Evolutionary conservation across 805 yeast species (phyloP).

Genomic region (Starmerella sp.): DNA sequence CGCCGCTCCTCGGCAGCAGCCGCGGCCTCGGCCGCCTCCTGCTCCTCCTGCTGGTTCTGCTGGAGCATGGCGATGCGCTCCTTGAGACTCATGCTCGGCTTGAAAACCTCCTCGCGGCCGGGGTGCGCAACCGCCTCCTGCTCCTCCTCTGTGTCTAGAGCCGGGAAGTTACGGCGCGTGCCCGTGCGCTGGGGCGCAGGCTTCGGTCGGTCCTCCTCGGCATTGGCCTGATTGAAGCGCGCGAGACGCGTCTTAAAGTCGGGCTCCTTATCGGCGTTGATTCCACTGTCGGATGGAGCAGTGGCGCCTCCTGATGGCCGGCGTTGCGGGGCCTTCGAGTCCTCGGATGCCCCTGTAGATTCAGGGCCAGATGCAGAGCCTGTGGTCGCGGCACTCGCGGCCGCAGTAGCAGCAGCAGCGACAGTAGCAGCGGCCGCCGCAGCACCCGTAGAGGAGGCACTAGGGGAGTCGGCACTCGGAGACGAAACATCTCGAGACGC

Average conservation of each 20-base stretch:
- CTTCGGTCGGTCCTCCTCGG: conserved; percentile 18
- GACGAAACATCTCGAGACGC: no score
- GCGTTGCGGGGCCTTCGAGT: background rate
- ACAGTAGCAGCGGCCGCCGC: no score
- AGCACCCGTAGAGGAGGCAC: no score
- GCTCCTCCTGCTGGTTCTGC: conserved; percentile 71
- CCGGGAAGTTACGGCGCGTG: conserved; percentile 9
- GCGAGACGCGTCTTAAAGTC: conserved; percentile 40
- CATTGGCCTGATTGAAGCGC: conserved; percentile 36
- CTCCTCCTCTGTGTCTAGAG: conserved; percentile 11
- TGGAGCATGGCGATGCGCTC: conserved; percentile 81
- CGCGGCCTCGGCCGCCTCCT: conserved; percentile 40
- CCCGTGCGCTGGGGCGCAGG: conserved; percentile 17
- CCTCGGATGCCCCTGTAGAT: no score
- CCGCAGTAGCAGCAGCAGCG: no score
- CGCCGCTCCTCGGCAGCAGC: conserved; percentile 30
- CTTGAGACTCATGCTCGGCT: conserved; percentile 69
- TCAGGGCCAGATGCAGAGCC: no score
- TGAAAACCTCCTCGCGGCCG: conserved; percentile 35
- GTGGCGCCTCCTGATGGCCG: background rate
- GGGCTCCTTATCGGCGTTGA: conserved; percentile 10
- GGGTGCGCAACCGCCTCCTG: conserved; percentile 1
- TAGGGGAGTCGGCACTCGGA: no score
- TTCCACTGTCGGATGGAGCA: background rate
- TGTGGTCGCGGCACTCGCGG: no score